phyloP scores from a whole-genome alignment of 495 filamentous ascomycete genomes.

The Aspergillus conjunctus region DNA sequence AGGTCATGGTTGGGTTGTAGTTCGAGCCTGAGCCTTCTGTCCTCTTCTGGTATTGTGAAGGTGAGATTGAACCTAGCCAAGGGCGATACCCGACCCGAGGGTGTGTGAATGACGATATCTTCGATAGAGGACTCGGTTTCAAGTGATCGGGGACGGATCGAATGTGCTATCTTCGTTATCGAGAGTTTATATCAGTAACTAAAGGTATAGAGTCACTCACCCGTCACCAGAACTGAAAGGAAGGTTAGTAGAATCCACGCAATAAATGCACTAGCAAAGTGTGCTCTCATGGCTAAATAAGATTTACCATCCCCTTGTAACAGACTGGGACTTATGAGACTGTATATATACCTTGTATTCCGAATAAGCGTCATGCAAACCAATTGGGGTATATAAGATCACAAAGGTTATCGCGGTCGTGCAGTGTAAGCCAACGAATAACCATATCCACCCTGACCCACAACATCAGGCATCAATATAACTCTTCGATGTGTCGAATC shows the following conservation, averaged over 20 bases:
- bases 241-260: background rate
- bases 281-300: no score
- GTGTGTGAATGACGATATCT: slow-evolving; percentile 13
- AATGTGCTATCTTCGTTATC: slow-evolving; percentile 15
- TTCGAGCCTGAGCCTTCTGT: background rate
- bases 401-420: no score
- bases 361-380: background rate
- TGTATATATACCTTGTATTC: no score
- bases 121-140: background rate
- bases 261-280: no score
- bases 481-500: no score
- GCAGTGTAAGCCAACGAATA: background rate
- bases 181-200: no score
- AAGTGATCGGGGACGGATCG: background rate
- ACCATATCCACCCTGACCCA: background rate
- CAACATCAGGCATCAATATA: slow-evolving; percentile 14
- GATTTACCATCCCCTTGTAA: no score
- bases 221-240: background rate
- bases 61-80: no score
- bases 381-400: no score
- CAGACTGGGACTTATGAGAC: no score
- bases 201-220: background rate
- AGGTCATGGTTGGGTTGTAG: slow-evolving; percentile 21
- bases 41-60: slow-evolving; percentile 8
- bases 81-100: background rate